Base-by-base conservation (phyloP, 164 flowering plant species). In the Piper betle region DNA sequence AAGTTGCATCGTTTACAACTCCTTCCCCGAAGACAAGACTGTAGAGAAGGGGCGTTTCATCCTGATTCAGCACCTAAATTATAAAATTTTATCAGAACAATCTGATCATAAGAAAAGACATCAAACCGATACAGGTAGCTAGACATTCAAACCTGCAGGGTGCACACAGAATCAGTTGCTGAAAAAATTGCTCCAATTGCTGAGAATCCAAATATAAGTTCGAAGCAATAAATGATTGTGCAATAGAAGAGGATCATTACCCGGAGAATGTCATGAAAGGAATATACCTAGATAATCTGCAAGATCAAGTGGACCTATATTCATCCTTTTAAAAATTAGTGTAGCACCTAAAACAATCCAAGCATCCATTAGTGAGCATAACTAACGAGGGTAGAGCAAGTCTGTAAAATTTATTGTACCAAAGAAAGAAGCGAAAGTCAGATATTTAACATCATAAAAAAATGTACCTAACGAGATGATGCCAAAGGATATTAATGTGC, bases 11-110 rank as follows among this genome's bases (percentile, higher is more conserved):
- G 71, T 91, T 91, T 25, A 88, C 96, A 33, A 91, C 98, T 55
- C 96, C 87, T 81, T 91, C 97, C 46, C 96, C 97, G 62, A 91
- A 91, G 52, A 91, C 97, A 63, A 88, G 72, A 70, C 97, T 91
- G 73, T 88, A 84, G 3, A 91, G 76, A 42, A 91, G 70, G 62
- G 96, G 98, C 50, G 92, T 91, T 65, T 91, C 96, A 70, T 88
- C 98, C 75, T 91, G 96, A 73, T 81, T 84, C 68, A 91, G 92
- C 66, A 91, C 92, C 96, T 91, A 69, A 72, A 39, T 55, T 58
- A 19, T 46, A 33, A 17, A 55, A 52, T 53, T 60, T 43, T 37
- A 12, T n/a, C 52, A 52, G 52, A 20, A 12, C 42, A 8, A n/a
- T 52, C 17, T 42, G 52, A 60, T 25, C 37, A 11, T 4, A 12